Percentiles rank a stretch among this genome's conserved stretches.
Evolutionary conservation across 352 stramenopile genomes (phyloP).

Genomic region (Plasmopara halstedii): DNA sequence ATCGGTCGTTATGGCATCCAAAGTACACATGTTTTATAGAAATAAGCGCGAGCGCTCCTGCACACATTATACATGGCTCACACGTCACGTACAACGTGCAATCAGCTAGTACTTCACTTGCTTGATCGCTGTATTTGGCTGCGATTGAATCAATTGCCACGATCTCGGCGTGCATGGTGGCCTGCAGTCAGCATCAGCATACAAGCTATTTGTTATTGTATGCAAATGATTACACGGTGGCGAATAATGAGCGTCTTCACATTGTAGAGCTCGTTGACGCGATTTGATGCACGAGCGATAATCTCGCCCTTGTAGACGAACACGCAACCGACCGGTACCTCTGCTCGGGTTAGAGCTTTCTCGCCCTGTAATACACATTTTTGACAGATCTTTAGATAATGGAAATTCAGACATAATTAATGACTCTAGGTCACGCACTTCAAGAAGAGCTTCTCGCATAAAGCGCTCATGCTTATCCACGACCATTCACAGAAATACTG

Average conservation of each 20-base stretch:
- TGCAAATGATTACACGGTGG: not conserved
- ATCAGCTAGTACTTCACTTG: constrained; percentile 39
- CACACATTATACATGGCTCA: constrained; percentile 94
- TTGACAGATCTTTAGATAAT: not conserved
- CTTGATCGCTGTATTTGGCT: constrained; percentile 27
- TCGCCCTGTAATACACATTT: constrained; percentile 65
- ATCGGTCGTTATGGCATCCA: constrained; percentile 90
- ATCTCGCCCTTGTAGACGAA: constrained; percentile 78
- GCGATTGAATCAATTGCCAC: constrained; percentile 85
- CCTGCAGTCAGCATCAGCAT: constrained; percentile 39
- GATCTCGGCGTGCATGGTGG: constrained; percentile 87
- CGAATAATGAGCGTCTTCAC: constrained; percentile 18
- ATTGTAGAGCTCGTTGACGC: constrained; percentile 85
- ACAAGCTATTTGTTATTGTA: not conserved
- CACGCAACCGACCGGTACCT: constrained; percentile 90
- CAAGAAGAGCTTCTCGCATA: constrained; percentile 62
- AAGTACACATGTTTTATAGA: constrained; percentile 78
- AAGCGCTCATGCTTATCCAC: constrained; percentile 41
- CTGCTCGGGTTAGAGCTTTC: constrained; percentile 57
- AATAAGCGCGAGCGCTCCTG: constrained; percentile 74
- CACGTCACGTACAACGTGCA: constrained; percentile 86
- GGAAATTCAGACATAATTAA: not conserved
- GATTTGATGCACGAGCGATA: constrained; percentile 77
- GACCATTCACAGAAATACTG: constrained; percentile 13
- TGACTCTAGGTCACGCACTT: constrained; percentile 26